These are phyloP conservation scores for Schizochytrium sp. DNA, from an alignment of 108 stramenopile species.

Conservation along the genomic window DNA sequence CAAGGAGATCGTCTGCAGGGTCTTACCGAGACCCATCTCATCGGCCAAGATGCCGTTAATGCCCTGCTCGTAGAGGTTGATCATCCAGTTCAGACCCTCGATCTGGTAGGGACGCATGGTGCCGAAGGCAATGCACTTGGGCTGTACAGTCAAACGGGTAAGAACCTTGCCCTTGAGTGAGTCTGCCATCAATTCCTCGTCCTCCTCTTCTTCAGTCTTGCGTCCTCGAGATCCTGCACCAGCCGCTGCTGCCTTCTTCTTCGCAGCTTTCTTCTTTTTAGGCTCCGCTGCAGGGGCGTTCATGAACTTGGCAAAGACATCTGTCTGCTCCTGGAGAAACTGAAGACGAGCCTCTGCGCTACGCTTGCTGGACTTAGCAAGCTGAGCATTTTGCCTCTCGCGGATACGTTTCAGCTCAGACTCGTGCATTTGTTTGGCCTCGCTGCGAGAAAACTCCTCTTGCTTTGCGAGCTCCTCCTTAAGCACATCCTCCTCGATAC, in stretches of 20 bases:
- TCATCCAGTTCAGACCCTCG: conserved; percentile 99
- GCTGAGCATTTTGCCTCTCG: conserved; percentile 56
- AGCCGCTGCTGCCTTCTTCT: conserved; percentile 45
- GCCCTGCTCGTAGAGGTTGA: conserved; percentile 97
- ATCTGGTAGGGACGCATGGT: conserved; percentile 97
- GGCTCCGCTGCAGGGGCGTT: neutral
- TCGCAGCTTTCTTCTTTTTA: conserved; percentile 77
- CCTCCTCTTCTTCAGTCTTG: conserved; percentile 96
- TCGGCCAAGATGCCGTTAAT: conserved; percentile 99
- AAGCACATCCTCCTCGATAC: conserved; percentile 22
- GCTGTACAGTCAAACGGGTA: conserved; percentile 89
- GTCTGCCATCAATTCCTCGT: conserved; percentile 88
- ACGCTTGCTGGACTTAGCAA: conserved; percentile 72
- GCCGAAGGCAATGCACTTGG: conserved; percentile 83
- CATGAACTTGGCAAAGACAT: conserved; percentile 98
- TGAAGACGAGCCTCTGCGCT: conserved; percentile 89
- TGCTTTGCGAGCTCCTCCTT: neutral
- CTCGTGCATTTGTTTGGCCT: conserved; percentile 1
- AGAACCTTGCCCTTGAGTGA: conserved; percentile 85
- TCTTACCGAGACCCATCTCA: conserved; percentile 95
- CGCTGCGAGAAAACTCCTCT: neutral
- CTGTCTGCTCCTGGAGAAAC: conserved; percentile 92
- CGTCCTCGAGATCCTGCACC: conserved; percentile 67
- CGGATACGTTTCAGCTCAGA: conserved; percentile 36
- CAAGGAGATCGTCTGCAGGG: conserved; percentile 92